Conservation (phyloP, 2,329 filamentous ascomycete genomes). For the Curvularia lunata region DNA sequence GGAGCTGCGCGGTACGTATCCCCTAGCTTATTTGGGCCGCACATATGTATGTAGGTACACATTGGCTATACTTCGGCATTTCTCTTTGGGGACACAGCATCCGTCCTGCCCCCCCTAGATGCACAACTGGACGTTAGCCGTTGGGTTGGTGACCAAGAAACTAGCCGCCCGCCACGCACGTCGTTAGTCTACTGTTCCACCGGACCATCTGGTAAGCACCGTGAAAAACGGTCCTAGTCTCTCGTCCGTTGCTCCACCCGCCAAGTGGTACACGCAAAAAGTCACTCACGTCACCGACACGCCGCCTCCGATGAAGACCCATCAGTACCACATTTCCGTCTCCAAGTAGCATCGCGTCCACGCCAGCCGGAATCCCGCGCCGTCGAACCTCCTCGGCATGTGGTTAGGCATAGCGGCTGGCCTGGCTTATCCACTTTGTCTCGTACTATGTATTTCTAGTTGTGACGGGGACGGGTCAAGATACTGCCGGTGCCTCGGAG, state of each 20-base stretch:
- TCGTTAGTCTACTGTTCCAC: conserved; percentile 10
- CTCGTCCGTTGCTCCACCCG: conserved; percentile 13
- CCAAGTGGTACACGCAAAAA: conserved; percentile 16
- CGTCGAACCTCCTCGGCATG: conserved; percentile 10
- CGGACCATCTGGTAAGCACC: conserved; percentile 14
- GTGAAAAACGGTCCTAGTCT: conserved; percentile 2
- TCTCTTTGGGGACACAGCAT: conserved; percentile 8
- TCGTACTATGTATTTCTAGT: not conserved
- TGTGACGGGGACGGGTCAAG: not conserved
- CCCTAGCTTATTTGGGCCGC: not conserved
- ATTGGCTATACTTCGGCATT: conserved; percentile 32
- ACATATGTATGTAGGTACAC: conserved; percentile 8
- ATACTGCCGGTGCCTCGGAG: not conserved
- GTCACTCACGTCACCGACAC: conserved; percentile 18
- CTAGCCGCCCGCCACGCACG: conserved; percentile 1
- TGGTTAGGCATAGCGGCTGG: conserved; percentile 1
- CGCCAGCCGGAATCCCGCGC: conserved; percentile 11
- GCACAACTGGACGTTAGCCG: conserved; percentile 13
- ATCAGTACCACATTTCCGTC: conserved; percentile 6
- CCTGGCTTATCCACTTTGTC: not conserved
- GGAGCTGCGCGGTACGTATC: not conserved
- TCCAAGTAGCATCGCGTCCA: conserved; percentile 9
- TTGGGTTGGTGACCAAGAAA: conserved; percentile 4
- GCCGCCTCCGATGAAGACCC: conserved; percentile 11
- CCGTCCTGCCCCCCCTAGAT: conserved; percentile 7